These are phyloP conservation scores for Sequoiadendron giganteum DNA, from an alignment of 75 land plant genomes.

Conservation along the genomic window DNA sequence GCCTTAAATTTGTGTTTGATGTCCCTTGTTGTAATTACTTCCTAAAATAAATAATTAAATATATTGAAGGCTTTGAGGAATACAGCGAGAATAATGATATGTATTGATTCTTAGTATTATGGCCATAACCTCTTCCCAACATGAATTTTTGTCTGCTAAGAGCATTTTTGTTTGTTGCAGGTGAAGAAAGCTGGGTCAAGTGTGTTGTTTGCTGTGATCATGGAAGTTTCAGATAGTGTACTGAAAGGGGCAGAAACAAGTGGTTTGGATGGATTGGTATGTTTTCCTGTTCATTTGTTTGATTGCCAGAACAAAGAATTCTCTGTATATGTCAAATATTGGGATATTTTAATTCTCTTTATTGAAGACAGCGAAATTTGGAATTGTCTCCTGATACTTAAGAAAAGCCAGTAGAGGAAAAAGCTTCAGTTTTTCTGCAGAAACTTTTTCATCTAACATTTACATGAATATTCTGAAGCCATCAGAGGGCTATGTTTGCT, in stretches of 20 bases:
- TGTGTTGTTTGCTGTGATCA: constrained; percentile 74
- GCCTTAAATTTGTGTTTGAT: not conserved
- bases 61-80: not conserved
- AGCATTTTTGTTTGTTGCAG: constrained; percentile 33
- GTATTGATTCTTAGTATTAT: not conserved
- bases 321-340: not conserved
- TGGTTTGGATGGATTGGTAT: constrained; percentile 93
- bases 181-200: constrained; percentile 88
- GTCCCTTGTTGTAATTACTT: not conserved
- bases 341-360: not conserved
- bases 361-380: not conserved
- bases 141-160: not conserved
- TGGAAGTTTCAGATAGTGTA: constrained; percentile 86
- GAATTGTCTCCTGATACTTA: not conserved
- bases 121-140: not conserved
- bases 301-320: not conserved
- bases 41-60: not conserved
- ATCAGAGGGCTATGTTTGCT: not conserved
- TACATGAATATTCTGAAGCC: not conserved
- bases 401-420: not conserved
- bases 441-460: not conserved
- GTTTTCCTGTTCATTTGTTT: not conserved
- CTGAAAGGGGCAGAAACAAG: constrained; percentile 86
- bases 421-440: not conserved
- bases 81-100: not conserved